These are phyloP conservation scores for Mycena alexandri DNA, from an alignment of 768 basidiomycete species.

Conservation along the genomic window DNA sequence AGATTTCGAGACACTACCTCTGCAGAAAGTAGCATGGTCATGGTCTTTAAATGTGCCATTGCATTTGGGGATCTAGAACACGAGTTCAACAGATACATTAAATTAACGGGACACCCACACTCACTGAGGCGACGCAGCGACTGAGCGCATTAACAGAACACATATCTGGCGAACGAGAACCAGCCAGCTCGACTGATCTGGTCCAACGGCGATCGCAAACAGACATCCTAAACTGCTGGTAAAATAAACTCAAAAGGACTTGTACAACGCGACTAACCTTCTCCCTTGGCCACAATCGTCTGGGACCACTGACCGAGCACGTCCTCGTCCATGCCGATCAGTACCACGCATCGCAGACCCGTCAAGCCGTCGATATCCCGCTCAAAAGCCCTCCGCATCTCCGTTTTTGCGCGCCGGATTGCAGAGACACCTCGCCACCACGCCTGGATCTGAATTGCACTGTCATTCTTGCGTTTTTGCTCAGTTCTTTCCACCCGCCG, in stretches of 20 bases:
- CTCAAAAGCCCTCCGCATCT: slow-evolving; percentile 65
- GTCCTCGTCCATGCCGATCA: slow-evolving; percentile 67
- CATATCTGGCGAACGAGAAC: slow-evolving; percentile 66
- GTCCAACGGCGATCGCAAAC: slow-evolving; percentile 53
- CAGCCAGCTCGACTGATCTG: slow-evolving; percentile 66
- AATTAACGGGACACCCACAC: slow-evolving; percentile 39
- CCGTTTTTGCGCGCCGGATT: slow-evolving; percentile 53
- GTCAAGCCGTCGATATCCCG: slow-evolving; percentile 64
- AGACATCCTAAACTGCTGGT: slow-evolving; percentile 50
- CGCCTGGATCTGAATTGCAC: slow-evolving; percentile 72
- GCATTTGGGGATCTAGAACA: slow-evolving; percentile 62
- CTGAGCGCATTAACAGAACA: slow-evolving; percentile 64
- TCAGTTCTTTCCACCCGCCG: slow-evolving; percentile 70
- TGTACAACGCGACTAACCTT: slow-evolving; percentile 40
- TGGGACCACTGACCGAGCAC: slow-evolving; percentile 62
- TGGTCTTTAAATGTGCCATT: slow-evolving; percentile 60
- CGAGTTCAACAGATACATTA: slow-evolving; percentile 7
- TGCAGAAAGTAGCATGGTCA: slow-evolving; percentile 61
- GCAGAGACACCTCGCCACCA: slow-evolving; percentile 74
- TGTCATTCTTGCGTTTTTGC: slow-evolving; percentile 67
- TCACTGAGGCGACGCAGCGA: slow-evolving; percentile 64
- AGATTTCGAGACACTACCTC: slow-evolving; percentile 41
- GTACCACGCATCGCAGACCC: slow-evolving; percentile 74
- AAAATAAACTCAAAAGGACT: not conserved
- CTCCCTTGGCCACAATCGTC: slow-evolving; percentile 47